Base-by-base conservation (phyloP, 2,329 filamentous ascomycete species). In the Neofusicoccum sp. region DNA sequence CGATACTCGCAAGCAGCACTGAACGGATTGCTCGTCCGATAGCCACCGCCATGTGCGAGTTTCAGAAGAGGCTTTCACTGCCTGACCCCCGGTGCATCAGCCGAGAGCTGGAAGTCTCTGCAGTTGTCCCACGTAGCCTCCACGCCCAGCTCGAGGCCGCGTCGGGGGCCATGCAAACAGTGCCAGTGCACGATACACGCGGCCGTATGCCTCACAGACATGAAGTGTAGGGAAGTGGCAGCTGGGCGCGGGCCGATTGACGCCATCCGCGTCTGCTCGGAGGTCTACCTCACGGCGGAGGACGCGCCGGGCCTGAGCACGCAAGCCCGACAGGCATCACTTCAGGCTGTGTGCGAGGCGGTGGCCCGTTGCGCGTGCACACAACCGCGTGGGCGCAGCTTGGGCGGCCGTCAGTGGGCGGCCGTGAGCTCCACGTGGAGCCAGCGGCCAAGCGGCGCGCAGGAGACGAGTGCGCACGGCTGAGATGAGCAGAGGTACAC, bases 181-280 rank as follows among this genome's bases (percentile, higher is more conserved):
- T 24, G 11, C 3, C 36, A 20, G 26, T 4, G 26, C 28, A 7
- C 4, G 28, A 16, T 20, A 31, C 20, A 56, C 11, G 28, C 36
- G 34, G 24, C 28, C 12, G 24, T 33, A 33, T 12, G 28, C 51
- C 20, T 14, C 28, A 12, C 28, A 33, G 33, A 20, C 34, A 43
- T n/a, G 51, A 41, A 56, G 51, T 56, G 38, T 56, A 33, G 14
- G 28, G 51, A 40, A 56, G 38, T 26, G 38, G 51, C 28, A 26
- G 51, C 26, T 9, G 31, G 36, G 38, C 20, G 51, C 51, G 51
- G 51, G 26, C 51, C 51, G 51, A 56, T 40, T 43, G 51, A 33
- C 38, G 24, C 26, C 36, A 28, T 16, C 34, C 38, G 33, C 36
- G n/a, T 12, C 51, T 40, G n/a, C 36, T 43, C 36, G 38, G 38